Evolutionary conservation across 306 rosid species (phyloP), one percentile per base, ranked within the genome.

Genomic region (Gillenia trifoliata): DNA sequence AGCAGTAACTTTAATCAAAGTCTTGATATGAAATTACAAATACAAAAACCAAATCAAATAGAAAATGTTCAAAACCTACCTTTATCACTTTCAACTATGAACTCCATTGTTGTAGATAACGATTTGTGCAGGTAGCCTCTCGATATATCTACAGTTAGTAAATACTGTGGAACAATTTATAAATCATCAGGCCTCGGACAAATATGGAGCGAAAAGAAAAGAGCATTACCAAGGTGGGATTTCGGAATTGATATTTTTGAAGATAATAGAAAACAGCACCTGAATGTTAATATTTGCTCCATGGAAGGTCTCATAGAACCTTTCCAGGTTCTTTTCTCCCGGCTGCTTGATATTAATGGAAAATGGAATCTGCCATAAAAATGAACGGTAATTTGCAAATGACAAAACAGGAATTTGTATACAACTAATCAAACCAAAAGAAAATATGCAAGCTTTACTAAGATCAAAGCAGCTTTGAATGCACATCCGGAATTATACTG

Each of bases 71-170:
- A 57, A 12, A 60, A 28, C 50, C 41, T 68, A 89, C 98, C 96
- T 85, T 68, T 84, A 83, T 93, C 96, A 78, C 87, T 89, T 88
- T 90, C 91, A 75, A 94, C 79, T 72, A 94, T 88, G 87, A 94
- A 90, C 86, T 91, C 98, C 60, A 79, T 30, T 25, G 96, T 90
- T 65, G 98, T 62, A 49, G 97, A 83, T 80, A 94, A 83, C n/a
- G 97, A 79, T 79, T 87, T 91, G 73, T 94, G 85, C 78, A 91
- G 85, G 85, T 91, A 94, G 20, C 98, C 98, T 66, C 97, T 91
- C 70, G 79, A 64, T 78, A 94, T 72, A 85, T 90, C 97, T 88
- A 84, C 95, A 90, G 92, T 79, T 60, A 73, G 79, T 80, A 90
- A 78, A 82, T 94, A 94, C 98, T 91, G 81, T 69, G 74, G 43